Percentiles rank a stretch among this genome's conserved stretches.
phyloP scores from a whole-genome alignment of 23 red algal species.

The Gracilaria caudata region DNA sequence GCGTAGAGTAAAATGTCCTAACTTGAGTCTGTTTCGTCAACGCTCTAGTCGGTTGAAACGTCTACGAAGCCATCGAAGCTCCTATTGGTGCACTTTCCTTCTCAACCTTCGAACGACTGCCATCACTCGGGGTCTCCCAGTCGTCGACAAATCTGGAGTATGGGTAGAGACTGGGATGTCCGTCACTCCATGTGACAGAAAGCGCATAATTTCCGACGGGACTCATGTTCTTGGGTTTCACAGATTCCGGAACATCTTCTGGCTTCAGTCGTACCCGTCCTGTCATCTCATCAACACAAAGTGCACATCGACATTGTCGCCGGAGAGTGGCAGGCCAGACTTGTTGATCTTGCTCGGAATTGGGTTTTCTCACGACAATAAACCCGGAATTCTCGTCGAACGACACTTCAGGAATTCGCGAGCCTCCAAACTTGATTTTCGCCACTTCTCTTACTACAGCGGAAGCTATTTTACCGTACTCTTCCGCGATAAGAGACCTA shows the following conservation, averaged over 20 bases:
- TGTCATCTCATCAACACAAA: slow-evolving; percentile 96
- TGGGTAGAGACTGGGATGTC: slow-evolving; percentile 90
- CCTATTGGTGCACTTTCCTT: background rate
- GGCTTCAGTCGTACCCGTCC: slow-evolving; percentile 65
- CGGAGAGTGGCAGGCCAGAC: slow-evolving; percentile 75
- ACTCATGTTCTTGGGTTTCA: slow-evolving; percentile 68
- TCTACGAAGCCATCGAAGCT: background rate
- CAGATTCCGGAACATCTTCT: slow-evolving; percentile 56
- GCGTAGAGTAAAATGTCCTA: no score
- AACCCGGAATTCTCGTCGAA: slow-evolving; percentile 73
- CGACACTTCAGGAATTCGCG: slow-evolving; percentile 48
- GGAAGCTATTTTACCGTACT: slow-evolving; percentile 80
- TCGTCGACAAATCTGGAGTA: slow-evolving; percentile 77
- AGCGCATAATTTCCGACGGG: slow-evolving; percentile 97
- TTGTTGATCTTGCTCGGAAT: slow-evolving; percentile 30
- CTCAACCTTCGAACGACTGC: background rate
- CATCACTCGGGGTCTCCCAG: slow-evolving; percentile 18
- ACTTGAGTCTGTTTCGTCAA: no score
- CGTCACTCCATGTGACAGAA: slow-evolving; percentile 88
- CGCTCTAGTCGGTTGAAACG: no score
- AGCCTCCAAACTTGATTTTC: slow-evolving; percentile 76
- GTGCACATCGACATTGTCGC: slow-evolving; percentile 90
- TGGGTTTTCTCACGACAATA: slow-evolving; percentile 54
- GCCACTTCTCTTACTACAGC: slow-evolving; percentile 86
- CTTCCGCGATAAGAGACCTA: slow-evolving; percentile 40